Base-by-base conservation (phyloP, 116 monocot genomes). In the Posidonia oceanica region DNA sequence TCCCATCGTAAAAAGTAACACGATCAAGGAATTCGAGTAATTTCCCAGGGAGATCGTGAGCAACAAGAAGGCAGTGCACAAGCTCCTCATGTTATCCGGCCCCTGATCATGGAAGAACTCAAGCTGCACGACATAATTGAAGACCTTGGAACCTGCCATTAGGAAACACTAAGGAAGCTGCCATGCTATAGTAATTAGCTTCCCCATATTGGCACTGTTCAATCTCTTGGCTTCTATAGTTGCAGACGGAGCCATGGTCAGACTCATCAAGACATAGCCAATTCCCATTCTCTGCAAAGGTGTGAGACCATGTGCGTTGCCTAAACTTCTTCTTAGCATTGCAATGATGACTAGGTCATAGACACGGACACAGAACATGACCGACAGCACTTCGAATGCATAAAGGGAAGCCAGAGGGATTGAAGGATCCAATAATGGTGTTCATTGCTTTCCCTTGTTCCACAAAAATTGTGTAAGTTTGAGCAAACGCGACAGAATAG, bases 81-180 rank as follows among this genome's bases (percentile, higher is more conserved):
- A 29, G 72, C 83, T 83, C 70, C 51, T 83, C 89, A 89, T 86
- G 3, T 65, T 59, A 15, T 63, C 66, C 0, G 89, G 89, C 11
- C 73, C 81, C 64, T 89, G 77, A n/a, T 76, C 75, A 21, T 83
- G 83, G 77, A 89, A 89, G 76, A 89, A 89, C 77, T 86, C 85
- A 0, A 83, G 79, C 70, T 81, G 89, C 0, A 81, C 77, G 8
- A 86, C 60, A 18, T 78, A 77, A 18, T 39, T 72, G 53, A 89
- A 83, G 0, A 80, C 86, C 40, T 90, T 86, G 2, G 86, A 81
- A 21, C 77, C 69, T 5, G 72, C 83, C 3, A 84, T 72, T 15
- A 84, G n/a, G 39, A 86, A 75, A 63, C 54, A 86, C 73, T 75
- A 75, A 0, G 84, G 86, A 10, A 86, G 56, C 16, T 90, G 89